A percentile compares a stretch with the other conserved stretches of the same genome.
phyloP scores from a whole-genome alignment of 176 grass and related monocot genomes.

The Saccharum spontaneum region DNA sequence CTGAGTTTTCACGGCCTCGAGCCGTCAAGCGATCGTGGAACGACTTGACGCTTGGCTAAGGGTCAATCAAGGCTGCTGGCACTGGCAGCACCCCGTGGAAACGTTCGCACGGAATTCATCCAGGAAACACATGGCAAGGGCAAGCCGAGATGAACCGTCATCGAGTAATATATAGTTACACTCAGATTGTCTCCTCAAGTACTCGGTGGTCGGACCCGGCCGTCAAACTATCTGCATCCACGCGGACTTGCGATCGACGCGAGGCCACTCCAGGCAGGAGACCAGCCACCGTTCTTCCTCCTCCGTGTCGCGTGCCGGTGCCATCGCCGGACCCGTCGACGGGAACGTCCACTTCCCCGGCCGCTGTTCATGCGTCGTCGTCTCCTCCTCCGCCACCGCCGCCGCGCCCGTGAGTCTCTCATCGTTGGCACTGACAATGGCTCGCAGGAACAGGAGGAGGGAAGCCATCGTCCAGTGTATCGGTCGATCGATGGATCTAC shows the following conservation, averaged over 20 bases:
- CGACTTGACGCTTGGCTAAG: neutral
- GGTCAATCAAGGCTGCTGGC: too few relatives aligned
- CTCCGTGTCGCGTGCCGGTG: neutral
- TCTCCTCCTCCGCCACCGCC: neutral
- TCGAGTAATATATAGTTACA: too few relatives aligned
- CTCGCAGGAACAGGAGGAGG: constrained; percentile 59
- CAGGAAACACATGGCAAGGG: too few relatives aligned
- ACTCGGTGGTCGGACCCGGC: neutral
- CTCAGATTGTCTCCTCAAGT: too few relatives aligned
- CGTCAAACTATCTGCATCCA: constrained; percentile 49
- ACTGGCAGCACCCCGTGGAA: neutral
- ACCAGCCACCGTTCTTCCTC: constrained; percentile 50
- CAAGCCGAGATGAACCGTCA: too few relatives aligned
- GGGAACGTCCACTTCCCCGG: neutral
- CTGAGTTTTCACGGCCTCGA: neutral
- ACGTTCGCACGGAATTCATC: too few relatives aligned
- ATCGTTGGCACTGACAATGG: constrained; percentile 17
- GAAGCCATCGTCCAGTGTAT: constrained; percentile 54
- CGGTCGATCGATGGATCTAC: neutral
- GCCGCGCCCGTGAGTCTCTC: neutral
- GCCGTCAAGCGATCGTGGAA: neutral
- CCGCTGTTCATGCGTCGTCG: neutral
- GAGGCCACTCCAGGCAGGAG: constrained; percentile 45
- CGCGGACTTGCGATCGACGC: constrained; percentile 25
- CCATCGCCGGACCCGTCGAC: neutral